Conservation (phyloP, 2,329 filamentous ascomycete species). For the Penicillium aurantiogriseum region DNA sequence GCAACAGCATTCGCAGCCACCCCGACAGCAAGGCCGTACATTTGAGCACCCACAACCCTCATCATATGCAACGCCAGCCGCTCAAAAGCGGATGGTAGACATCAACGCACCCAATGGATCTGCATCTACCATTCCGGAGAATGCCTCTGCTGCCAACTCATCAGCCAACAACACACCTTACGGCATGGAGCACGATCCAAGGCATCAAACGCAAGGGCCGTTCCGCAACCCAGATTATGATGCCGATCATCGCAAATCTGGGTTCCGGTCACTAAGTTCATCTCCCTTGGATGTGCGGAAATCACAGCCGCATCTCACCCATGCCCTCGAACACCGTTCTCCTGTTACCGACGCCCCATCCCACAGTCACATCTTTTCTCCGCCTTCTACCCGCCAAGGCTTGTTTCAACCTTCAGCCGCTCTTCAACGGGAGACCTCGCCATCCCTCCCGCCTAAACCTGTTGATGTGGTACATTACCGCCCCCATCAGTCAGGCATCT, state of each 20-base stretch:
- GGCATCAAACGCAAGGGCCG: conserved; percentile 22
- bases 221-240: conserved; percentile 37
- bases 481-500: conserved; percentile 29
- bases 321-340: conserved; percentile 29
- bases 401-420: conserved; percentile 32
- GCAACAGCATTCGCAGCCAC: conserved; percentile 47
- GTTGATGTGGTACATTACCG: conserved; percentile 33
- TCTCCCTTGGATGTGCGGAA: conserved; percentile 43
- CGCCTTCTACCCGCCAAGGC: conserved; percentile 35
- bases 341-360: conserved; percentile 18
- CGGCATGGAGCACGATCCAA: conserved; percentile 37
- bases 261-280: conserved; percentile 39
- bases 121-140: conserved; percentile 48
- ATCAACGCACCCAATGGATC: conserved; percentile 46
- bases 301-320: conserved; percentile 31
- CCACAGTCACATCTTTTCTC: conserved; percentile 34
- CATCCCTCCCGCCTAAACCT: conserved; percentile 31
- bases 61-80: conserved; percentile 43
- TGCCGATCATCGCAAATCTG: conserved; percentile 31
- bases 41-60: conserved; percentile 37
- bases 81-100: conserved; percentile 46
- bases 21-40: conserved; percentile 32
- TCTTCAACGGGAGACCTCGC: conserved; percentile 33
- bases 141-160: conserved; percentile 42
- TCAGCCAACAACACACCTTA: conserved; percentile 47